Percentiles rank a stretch among this genome's conserved stretches.
Evolutionary conservation across 2,329 filamentous ascomycete species (phyloP).

Genomic region (Alternaria panax): DNA sequence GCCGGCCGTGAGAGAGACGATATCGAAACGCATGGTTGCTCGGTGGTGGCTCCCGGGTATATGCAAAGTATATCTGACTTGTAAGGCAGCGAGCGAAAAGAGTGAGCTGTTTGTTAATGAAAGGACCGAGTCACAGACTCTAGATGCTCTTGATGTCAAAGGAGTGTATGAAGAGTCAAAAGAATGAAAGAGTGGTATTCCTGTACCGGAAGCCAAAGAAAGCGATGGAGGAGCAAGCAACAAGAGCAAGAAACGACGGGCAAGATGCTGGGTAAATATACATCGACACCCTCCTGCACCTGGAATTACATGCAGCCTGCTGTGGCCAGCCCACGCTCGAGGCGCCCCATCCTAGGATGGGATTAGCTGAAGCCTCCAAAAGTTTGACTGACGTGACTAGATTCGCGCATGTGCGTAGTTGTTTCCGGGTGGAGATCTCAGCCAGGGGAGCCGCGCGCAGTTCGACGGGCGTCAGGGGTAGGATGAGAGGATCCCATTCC

Average conservation of each 20-base stretch:
- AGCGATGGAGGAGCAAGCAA: slow-evolving; percentile 17
- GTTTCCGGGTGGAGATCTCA: slow-evolving; percentile 23
- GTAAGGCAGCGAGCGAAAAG: slow-evolving; percentile 25
- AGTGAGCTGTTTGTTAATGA: slow-evolving; percentile 34
- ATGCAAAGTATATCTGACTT: slow-evolving; percentile 15
- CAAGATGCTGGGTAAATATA: slow-evolving; percentile 33
- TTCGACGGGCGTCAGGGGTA: slow-evolving; percentile 26
- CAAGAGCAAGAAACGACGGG: slow-evolving; percentile 27
- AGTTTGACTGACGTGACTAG: slow-evolving; percentile 19
- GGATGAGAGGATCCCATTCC: slow-evolving; percentile 18
- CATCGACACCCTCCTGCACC: slow-evolving; percentile 17
- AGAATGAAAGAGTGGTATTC: slow-evolving; percentile 46
- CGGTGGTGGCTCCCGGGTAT: slow-evolving; percentile 6
- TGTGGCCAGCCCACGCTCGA: slow-evolving; percentile 17
- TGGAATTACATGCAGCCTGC: slow-evolving; percentile 28
- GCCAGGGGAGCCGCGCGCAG: slow-evolving; percentile 33
- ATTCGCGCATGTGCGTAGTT: slow-evolving; percentile 22
- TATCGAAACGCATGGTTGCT: slow-evolving; percentile 39
- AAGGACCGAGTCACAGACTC: slow-evolving; percentile 47
- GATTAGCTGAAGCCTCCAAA: slow-evolving; percentile 19
- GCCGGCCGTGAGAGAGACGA: slow-evolving; percentile 38
- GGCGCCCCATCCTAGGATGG: slow-evolving; percentile 20
- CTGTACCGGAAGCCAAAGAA: slow-evolving; percentile 32
- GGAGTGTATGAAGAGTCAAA: slow-evolving; percentile 31
- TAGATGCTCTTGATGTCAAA: slow-evolving; percentile 26